Base-by-base conservation (phyloP, 257 asterid species). In the Solanum virginianum region DNA sequence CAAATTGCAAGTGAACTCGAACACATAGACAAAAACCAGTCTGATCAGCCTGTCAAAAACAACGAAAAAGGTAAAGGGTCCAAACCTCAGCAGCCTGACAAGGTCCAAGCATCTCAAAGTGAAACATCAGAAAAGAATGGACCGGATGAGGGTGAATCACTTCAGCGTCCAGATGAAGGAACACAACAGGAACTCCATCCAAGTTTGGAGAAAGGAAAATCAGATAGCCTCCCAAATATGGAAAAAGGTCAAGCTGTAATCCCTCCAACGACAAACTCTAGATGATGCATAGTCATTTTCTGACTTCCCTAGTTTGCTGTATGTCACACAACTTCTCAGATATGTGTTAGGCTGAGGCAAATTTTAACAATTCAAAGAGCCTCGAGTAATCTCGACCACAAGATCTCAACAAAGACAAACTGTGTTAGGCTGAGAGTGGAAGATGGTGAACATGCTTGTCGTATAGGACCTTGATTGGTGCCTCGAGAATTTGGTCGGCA, bases 1-100 rank as follows among this genome's bases (percentile, higher is more conserved):
- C 98, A 92, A 83, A 94, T 91, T 54, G 90, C 97, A 57, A 86
- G 86, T 59, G 99, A 96, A 90, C 90, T 91, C 85, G 95, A 91
- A 80, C 86, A 83, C 89, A 63, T 91, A 84, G 96, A 96, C 86
- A 94, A 87, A 89, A 88, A 87, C 45, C 90, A 88, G 79, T 74
- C 91, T 49, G 32, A 86, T 85, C 91, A 85, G 75, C 65, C 89
- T 7, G 79, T 41, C 81, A 91, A 85, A 83, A 87, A 84, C 86
- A 81, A 59, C 10, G 95, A 87, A 74, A 90, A 69, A 80, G 87
- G 89, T 49, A 85, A 86, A 82, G 92, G 86, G 72, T 86, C 86
- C 7, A 93, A 88, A 56, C 85, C 84, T 80, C 88, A 51, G 7
- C 88, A 70, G n/a, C 29, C 83, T 26, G 90, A 88, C 83, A 88